A percentile compares a stretch with the other conserved stretches of the same genome.
Evolutionary conservation across 2,329 filamentous ascomycete genomes (phyloP).

Genomic region (Phialophora macrospora): DNA sequence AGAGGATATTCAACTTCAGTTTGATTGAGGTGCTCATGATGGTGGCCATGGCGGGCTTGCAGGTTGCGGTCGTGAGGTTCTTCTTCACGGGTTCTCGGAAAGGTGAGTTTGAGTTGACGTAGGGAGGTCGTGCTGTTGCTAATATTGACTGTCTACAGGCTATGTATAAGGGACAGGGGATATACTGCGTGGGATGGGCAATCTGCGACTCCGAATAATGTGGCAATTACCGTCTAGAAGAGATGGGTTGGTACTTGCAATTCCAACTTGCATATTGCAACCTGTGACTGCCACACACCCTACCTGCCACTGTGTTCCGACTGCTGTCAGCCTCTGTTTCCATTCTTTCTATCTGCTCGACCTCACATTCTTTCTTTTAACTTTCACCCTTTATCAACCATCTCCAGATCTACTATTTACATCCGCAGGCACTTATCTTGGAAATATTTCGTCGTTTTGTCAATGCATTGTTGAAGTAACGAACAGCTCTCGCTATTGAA

Average conservation of each 20-base stretch:
- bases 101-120: slow-evolving; percentile 47
- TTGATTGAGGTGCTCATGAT: slow-evolving; percentile 91
- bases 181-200: neutral
- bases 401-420: neutral
- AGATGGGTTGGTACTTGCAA: neutral
- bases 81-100: slow-evolving; percentile 92
- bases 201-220: neutral
- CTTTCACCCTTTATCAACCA: neutral
- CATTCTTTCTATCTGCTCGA: neutral
- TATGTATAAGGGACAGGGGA: slow-evolving; percentile 24
- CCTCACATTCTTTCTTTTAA: no score
- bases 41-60: slow-evolving; percentile 90
- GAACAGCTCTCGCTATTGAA: neutral
- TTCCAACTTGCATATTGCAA: neutral
- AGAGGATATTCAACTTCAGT: slow-evolving; percentile 95
- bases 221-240: neutral
- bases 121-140: neutral
- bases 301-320: neutral
- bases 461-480: neutral
- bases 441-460: neutral
- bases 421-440: neutral
- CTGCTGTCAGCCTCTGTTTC: neutral
- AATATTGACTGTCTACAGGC: slow-evolving; percentile 14
- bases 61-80: slow-evolving; percentile 97
- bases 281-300: neutral